Evolutionary conservation across 192 early-diverging fungal genomes (phyloP).

Genomic region (Rhizoclosmatium globosum): DNA sequence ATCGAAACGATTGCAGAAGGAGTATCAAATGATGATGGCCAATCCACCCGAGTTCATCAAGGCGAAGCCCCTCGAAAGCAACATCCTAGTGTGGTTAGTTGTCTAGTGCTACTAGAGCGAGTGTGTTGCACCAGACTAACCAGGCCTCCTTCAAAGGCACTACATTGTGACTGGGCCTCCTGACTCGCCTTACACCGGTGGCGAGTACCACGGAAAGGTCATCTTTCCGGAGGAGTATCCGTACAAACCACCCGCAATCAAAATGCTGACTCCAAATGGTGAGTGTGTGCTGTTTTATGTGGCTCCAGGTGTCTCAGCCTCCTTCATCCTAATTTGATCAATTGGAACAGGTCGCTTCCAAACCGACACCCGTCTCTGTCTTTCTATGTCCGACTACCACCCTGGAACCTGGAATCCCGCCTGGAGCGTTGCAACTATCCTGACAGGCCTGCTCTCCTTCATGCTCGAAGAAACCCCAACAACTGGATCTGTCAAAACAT

Average conservation of each 20-base stretch:
- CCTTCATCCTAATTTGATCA: background rate
- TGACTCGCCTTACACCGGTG: slow-evolving; percentile 88
- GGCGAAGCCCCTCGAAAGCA: slow-evolving; percentile 90
- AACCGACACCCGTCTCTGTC: slow-evolving; percentile 88
- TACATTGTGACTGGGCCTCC: slow-evolving; percentile 96
- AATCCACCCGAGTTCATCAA: slow-evolving; percentile 86
- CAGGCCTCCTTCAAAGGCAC: slow-evolving; percentile 68
- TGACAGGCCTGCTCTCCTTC: slow-evolving; percentile 94
- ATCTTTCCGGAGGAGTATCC: slow-evolving; percentile 39
- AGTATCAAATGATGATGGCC: slow-evolving; percentile 53
- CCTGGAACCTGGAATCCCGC: slow-evolving; percentile 90
- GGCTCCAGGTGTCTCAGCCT: no score
- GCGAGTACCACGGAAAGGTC: slow-evolving; percentile 96
- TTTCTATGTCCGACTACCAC: slow-evolving; percentile 96
- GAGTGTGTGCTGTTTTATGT: background rate
- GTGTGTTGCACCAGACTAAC: background rate
- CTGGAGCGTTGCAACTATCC: slow-evolving; percentile 96
- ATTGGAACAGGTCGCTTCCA: slow-evolving; percentile 83
- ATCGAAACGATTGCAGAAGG: slow-evolving; percentile 58
- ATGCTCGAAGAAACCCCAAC: slow-evolving; percentile 93
- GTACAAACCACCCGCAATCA: slow-evolving; percentile 57
- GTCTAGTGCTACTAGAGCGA: background rate
- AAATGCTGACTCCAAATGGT: slow-evolving; percentile 66
- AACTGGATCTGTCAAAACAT: slow-evolving; percentile 90
- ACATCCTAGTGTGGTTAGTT: slow-evolving; percentile 94